These are phyloP conservation scores for Lablab purpureus DNA, from an alignment of 306 rosid species.

Conservation along the genomic window DNA sequence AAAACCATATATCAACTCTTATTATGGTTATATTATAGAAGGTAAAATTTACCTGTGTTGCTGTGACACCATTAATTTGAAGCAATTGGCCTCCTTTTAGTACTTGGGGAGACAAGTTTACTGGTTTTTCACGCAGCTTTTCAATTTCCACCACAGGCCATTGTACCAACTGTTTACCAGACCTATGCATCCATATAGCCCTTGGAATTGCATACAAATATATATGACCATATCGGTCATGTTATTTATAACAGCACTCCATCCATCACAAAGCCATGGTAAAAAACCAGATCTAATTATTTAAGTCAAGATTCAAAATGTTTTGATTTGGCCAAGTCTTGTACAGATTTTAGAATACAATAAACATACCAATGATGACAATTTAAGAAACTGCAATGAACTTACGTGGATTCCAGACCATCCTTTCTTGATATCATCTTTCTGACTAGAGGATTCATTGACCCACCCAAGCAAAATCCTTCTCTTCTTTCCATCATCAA, in stretches of 20 bases:
- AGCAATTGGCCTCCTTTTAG: constrained; percentile 57
- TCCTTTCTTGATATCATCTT: constrained; percentile 67
- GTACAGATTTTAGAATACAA: neutral
- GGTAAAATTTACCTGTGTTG: constrained; percentile 59
- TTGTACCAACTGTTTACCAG: constrained; percentile 74
- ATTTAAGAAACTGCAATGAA: neutral
- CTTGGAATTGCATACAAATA: constrained; percentile 75
- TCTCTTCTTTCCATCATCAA: constrained; percentile 62
- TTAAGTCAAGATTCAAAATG: neutral
- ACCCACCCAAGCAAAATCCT: constrained; percentile 84
- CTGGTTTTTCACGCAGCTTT: constrained; percentile 53
- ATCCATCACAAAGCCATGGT: neutral
- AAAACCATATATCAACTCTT: too few species aligned
- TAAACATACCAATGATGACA: constrained; percentile 14
- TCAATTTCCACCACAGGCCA: constrained; percentile 85
- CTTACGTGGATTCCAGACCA: constrained; percentile 90
- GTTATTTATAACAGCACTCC: constrained; percentile 13
- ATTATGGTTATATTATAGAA: neutral
- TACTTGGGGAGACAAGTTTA: constrained; percentile 44
- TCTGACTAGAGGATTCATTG: constrained; percentile 69
- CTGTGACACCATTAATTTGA: constrained; percentile 59
- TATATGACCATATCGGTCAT: neutral
- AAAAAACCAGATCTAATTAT: neutral
- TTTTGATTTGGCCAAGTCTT: neutral
- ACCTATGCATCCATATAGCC: constrained; percentile 64